These are phyloP conservation scores for Hanseniaspora singularis DNA, from an alignment of 805 yeast genomes.

Conservation along the genomic window DNA sequence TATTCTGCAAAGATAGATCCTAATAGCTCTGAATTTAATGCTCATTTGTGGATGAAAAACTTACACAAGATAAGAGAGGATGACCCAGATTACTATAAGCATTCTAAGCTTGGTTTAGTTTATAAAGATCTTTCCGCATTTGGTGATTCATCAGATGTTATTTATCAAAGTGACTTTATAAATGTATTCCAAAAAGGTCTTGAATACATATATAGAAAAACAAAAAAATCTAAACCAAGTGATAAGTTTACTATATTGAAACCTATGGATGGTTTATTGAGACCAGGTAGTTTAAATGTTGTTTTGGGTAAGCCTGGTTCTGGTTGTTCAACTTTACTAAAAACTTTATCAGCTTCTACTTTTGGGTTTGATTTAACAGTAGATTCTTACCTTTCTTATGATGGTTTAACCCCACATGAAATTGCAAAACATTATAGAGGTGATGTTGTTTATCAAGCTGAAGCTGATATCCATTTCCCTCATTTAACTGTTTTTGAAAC, in stretches of 20 bases:
- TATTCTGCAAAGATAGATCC: no score
- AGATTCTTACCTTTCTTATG: slow-evolving; percentile 39
- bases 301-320: slow-evolving; percentile 69
- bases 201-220: slow-evolving; percentile 20
- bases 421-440: slow-evolving; percentile 47
- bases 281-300: slow-evolving; percentile 55
- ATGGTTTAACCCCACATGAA: slow-evolving; percentile 43
- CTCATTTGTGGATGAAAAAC: slow-evolving; percentile 58
- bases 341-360: slow-evolving; percentile 46
- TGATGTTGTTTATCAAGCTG: slow-evolving; percentile 60
- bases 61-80: slow-evolving; percentile 40
- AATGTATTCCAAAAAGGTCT: slow-evolving; percentile 32
- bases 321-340: slow-evolving; percentile 61
- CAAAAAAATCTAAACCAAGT: slow-evolving; percentile 22
- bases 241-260: slow-evolving; percentile 42
- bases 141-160: slow-evolving; percentile 58
- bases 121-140: slow-evolving; percentile 47
- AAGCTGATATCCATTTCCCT: slow-evolving; percentile 56
- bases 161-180: slow-evolving; percentile 48
- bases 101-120: slow-evolving; percentile 46
- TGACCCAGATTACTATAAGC: slow-evolving; percentile 54
- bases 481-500: slow-evolving; percentile 58
- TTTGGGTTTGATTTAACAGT: slow-evolving; percentile 44
- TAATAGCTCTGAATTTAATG: slow-evolving; percentile 42
- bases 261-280: slow-evolving; percentile 52